phyloP scores from a whole-genome alignment of 176 grass and related monocot species.

The Oryza glumipatula region DNA sequence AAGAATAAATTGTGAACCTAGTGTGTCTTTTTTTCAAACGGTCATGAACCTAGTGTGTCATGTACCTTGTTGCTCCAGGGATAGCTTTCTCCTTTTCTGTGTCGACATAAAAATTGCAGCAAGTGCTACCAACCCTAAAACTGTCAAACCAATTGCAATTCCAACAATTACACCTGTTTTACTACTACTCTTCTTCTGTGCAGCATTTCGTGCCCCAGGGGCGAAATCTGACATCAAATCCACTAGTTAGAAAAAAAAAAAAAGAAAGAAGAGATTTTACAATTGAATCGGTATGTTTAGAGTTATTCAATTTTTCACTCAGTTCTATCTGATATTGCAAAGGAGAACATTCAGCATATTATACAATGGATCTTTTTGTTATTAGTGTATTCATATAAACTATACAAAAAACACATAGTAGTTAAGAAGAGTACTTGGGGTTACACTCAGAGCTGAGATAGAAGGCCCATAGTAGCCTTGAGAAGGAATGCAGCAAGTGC shows the following conservation, averaged over 20 bases:
- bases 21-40: not conserved
- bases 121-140: conserved; percentile 54
- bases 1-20: not conserved
- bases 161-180: conserved; percentile 61
- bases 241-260: conserved; percentile 36
- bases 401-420: not conserved
- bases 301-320: too few relatives aligned
- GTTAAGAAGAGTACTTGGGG: conserved; percentile 52
- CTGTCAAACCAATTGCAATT: conserved; percentile 46
- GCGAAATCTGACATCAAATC: conserved; percentile 59
- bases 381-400: too few relatives aligned
- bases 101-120: conserved; percentile 47
- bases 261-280: not conserved
- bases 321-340: too few relatives aligned
- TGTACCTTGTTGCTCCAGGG: conserved; percentile 55
- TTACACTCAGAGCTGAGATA: conserved; percentile 81
- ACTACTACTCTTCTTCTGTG: conserved; percentile 32
- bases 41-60: not conserved
- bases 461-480: conserved; percentile 79
- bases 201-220: conserved; percentile 50
- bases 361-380: too few relatives aligned
- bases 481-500: conserved; percentile 77
- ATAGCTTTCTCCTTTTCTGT: conserved; percentile 50
- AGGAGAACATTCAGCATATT: too few relatives aligned
- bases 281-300: too few relatives aligned